A percentile compares a stretch with the other conserved stretches of the same genome.
These are phyloP conservation scores for Heritiera littoralis DNA, from an alignment of 345 rosid species.

Conservation along the genomic window DNA sequence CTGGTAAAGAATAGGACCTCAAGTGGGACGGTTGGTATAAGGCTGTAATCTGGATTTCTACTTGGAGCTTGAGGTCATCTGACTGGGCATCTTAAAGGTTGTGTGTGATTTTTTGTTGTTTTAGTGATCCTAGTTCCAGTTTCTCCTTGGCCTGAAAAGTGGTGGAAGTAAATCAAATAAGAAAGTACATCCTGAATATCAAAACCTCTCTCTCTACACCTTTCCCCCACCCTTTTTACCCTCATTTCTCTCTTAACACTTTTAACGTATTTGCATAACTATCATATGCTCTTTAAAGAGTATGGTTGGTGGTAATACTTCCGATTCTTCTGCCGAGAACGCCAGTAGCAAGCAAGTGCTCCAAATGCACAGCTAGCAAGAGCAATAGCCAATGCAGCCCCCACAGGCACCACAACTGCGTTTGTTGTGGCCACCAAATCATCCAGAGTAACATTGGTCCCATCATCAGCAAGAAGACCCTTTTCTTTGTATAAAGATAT, in stretches of 20 bases:
- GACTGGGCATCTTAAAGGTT: conserved; percentile 28
- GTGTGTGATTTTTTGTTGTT: conserved; percentile 32
- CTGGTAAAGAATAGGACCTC: conserved; percentile 41
- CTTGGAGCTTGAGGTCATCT: conserved; percentile 30
- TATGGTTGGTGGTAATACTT: conserved; percentile 88
- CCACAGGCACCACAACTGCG: conserved; percentile 86
- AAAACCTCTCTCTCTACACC: conserved; percentile 26
- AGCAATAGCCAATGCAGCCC: conserved; percentile 96
- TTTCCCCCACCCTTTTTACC: background rate
- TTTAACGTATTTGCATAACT: conserved; percentile 38
- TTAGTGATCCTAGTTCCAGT: conserved; percentile 52
- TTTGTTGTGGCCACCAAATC: conserved; percentile 61
- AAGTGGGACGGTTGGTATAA: background rate
- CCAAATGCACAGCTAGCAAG: conserved; percentile 97
- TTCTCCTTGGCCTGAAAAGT: conserved; percentile 81
- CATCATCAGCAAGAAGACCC: conserved; percentile 38
- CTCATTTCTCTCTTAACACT: conserved; percentile 9
- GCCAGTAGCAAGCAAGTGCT: conserved; percentile 97
- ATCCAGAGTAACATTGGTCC: conserved; percentile 42
- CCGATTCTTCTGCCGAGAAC: conserved; percentile 89
- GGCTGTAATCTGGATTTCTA: conserved; percentile 36
- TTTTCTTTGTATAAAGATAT: conserved; percentile 64
- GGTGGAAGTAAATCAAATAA: conserved; percentile 46
- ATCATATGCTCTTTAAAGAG: conserved; percentile 81
- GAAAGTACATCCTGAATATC: conserved; percentile 33